A percentile compares a stretch with the other conserved stretches of the same genome.
Evolutionary conservation across 106 monocot species (phyloP).

Genomic region (Dendrobium officinale): DNA sequence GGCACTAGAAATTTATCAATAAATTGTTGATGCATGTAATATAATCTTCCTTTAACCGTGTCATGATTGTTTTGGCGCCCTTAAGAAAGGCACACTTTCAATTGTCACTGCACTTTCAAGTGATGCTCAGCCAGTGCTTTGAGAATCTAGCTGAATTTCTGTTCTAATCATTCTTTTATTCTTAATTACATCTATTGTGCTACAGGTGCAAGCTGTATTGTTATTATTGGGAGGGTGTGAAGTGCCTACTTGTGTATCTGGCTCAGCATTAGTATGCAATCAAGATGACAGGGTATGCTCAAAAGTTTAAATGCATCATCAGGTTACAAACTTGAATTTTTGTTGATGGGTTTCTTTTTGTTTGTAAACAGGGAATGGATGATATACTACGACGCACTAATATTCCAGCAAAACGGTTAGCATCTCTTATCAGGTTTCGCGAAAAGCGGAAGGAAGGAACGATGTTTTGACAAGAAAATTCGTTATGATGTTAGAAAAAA

Average conservation of each 20-base stretch:
- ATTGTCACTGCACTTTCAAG: background rate
- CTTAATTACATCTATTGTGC: background rate
- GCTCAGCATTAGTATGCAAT: conserved; percentile 25
- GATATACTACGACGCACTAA: conserved; percentile 59
- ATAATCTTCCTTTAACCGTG: no score
- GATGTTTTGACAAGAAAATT: conserved; percentile 89
- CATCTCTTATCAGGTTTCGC: conserved; percentile 78
- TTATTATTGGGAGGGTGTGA: conserved; percentile 72
- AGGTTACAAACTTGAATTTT: background rate
- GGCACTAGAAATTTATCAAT: no score
- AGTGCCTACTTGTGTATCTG: conserved; percentile 35
- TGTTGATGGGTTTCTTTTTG: background rate
- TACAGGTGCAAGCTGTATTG: conserved; percentile 90
- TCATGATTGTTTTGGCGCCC: background rate
- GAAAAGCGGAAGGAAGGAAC: conserved; percentile 86
- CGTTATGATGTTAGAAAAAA: conserved; percentile 68
- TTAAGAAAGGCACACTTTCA: background rate
- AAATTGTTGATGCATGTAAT: no score
- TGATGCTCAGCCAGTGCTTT: background rate
- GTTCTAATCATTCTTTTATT: background rate
- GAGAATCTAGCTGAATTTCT: background rate
- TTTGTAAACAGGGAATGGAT: conserved; percentile 50
- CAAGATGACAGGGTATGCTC: conserved; percentile 44
- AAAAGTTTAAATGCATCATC: conserved; percentile 3
- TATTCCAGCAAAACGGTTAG: conserved; percentile 74